phyloP scores from a whole-genome alignment of 306 rosid genomes.

The Lablab purpureus region DNA sequence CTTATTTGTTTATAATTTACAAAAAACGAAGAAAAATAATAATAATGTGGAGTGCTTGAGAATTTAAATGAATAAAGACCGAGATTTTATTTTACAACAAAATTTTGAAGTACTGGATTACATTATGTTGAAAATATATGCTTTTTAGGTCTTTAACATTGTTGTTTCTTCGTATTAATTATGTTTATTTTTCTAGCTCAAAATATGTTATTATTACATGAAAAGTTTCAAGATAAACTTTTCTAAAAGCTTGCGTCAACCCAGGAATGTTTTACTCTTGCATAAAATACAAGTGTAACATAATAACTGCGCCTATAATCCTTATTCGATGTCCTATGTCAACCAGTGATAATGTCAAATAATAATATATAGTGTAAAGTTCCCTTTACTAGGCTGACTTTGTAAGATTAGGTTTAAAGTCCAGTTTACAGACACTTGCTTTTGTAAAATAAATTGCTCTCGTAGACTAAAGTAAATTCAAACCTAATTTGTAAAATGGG shows the following conservation, averaged over 20 bases:
- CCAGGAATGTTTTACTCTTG: neutral
- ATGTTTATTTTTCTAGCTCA: no score
- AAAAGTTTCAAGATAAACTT: neutral
- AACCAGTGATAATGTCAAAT: no score
- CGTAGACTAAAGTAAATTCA: no score
- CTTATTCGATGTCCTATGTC: no score
- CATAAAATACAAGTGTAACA: no score
- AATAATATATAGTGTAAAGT: no score
- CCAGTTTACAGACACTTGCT: no score
- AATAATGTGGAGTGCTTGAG: neutral
- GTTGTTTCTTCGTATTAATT: neutral
- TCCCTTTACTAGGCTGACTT: no score
- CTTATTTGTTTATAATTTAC: neutral
- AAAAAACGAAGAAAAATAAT: neutral
- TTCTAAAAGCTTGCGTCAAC: neutral
- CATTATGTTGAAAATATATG: neutral
- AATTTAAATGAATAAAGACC: neutral
- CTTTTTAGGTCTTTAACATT: conserved; percentile 13
- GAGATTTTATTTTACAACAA: neutral
- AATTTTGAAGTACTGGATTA: neutral
- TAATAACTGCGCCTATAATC: no score
- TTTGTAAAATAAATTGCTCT: no score
- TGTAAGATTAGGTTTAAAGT: no score
- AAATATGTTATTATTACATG: conserved; percentile 15
- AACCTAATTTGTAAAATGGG: no score